These are phyloP conservation scores for Abelmoschus esculentus DNA, from an alignment of 345 rosid species.

Conservation along the genomic window DNA sequence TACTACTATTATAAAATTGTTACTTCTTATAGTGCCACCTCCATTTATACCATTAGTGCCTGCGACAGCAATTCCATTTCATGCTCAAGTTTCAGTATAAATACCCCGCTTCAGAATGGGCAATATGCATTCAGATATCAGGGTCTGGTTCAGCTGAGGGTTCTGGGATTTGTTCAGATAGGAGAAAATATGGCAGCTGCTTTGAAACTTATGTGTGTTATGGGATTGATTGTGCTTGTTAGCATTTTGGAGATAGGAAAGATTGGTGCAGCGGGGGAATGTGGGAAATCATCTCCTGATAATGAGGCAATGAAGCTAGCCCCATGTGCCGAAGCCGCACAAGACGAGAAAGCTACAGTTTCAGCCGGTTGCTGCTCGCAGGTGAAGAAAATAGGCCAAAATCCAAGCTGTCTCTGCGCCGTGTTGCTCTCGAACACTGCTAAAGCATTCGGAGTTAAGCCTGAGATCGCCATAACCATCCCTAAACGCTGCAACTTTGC, in stretches of 20 bases:
- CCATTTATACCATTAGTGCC: slow-evolving; percentile 28
- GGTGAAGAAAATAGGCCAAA: slow-evolving; percentile 30
- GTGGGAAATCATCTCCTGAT: slow-evolving; percentile 34
- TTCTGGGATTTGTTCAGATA: neutral
- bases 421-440: slow-evolving; percentile 35
- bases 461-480: slow-evolving; percentile 29
- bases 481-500: slow-evolving; percentile 41
- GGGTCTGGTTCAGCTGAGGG: neutral
- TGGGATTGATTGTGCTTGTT: slow-evolving; percentile 19
- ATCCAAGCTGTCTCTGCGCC: slow-evolving; percentile 33
- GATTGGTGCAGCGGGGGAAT: slow-evolving; percentile 34
- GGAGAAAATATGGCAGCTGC: slow-evolving; percentile 20
- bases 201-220: slow-evolving; percentile 16
- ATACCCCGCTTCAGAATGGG: neutral
- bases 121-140: slow-evolving; percentile 10
- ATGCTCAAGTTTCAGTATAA: slow-evolving; percentile 23
- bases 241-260: slow-evolving; percentile 4
- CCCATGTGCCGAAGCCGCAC: slow-evolving; percentile 33
- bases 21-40: slow-evolving; percentile 23
- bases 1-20: neutral
- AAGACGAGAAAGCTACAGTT: slow-evolving; percentile 26
- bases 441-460: slow-evolving; percentile 30
- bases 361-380: slow-evolving; percentile 29
- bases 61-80: slow-evolving; percentile 6
- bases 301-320: slow-evolving; percentile 31